Percentiles rank a stretch among this genome's conserved stretches.
These are phyloP conservation scores for Acer campestre DNA, from an alignment of 345 rosid genomes.

Conservation along the genomic window DNA sequence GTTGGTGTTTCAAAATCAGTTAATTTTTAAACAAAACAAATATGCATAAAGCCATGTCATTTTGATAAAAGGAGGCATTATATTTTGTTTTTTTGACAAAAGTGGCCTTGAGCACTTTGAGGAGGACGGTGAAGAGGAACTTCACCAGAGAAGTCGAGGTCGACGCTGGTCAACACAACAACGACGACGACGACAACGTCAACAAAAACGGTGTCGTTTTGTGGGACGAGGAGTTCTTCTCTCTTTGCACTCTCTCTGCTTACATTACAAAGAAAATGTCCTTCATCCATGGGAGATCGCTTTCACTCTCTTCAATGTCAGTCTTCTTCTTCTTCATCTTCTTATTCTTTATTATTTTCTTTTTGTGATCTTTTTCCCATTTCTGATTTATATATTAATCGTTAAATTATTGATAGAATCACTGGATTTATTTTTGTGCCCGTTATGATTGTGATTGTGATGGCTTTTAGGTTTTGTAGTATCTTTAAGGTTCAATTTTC, in stretches of 20 bases:
- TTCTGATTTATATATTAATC: neutral
- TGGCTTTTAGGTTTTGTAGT: neutral
- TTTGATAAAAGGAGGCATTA: too few species aligned
- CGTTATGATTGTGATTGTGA: neutral
- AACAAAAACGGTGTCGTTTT: slow-evolving; percentile 44
- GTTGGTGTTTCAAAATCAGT: too few species aligned
- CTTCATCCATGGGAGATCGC: slow-evolving; percentile 95
- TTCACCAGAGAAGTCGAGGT: slow-evolving; percentile 68
- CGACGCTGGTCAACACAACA: neutral
- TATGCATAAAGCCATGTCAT: too few species aligned
- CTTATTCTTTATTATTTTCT: neutral
- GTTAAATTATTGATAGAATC: neutral
- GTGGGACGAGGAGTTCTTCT: slow-evolving; percentile 90
- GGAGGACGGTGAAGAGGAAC: slow-evolving; percentile 81
- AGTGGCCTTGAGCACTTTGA: slow-evolving; percentile 62
- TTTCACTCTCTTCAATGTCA: slow-evolving; percentile 84
- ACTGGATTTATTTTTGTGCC: neutral
- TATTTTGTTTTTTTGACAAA: slow-evolving; percentile 23
- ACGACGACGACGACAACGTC: neutral
- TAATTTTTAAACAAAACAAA: too few species aligned
- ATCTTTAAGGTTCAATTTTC: neutral
- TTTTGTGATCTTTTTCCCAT: neutral
- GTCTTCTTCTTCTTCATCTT: slow-evolving; percentile 25
- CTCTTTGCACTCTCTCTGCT: slow-evolving; percentile 63
- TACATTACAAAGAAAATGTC: slow-evolving; percentile 68